Percentiles rank a stretch among this genome's conserved stretches.
Evolutionary conservation across 2,329 filamentous ascomycete species (phyloP).

Genomic region (Aspergillus neotritici): DNA sequence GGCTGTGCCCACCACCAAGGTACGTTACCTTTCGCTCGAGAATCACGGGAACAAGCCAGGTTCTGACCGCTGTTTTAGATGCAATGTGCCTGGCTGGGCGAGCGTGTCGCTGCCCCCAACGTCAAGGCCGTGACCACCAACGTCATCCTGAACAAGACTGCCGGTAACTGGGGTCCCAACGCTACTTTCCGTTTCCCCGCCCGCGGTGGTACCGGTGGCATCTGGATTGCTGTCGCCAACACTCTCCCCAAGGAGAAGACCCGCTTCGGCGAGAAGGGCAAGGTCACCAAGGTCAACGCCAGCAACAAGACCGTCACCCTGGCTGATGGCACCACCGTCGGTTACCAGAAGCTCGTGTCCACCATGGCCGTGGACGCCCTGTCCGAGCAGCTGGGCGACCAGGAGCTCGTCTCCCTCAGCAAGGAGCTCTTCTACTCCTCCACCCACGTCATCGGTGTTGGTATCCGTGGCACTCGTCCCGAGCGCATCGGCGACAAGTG

Average conservation of each 20-base stretch:
- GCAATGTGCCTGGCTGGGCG: slow-evolving; percentile 97
- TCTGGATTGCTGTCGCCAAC: slow-evolving; percentile 96
- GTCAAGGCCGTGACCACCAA: slow-evolving; percentile 91
- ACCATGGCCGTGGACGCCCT: slow-evolving; percentile 95
- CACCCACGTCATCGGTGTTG: slow-evolving; percentile 95
- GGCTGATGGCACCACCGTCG: slow-evolving; percentile 77
- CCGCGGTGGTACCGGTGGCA: slow-evolving; percentile 90
- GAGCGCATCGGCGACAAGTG: slow-evolving; percentile 99
- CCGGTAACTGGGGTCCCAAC: slow-evolving; percentile 97
- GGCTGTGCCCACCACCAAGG: slow-evolving; percentile 96
- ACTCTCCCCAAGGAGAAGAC: slow-evolving; percentile 90
- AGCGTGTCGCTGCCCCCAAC: slow-evolving; percentile 95
- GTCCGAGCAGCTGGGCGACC: slow-evolving; percentile 78
- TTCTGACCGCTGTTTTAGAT: slow-evolving; percentile 59
- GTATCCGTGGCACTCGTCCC: slow-evolving; percentile 82
- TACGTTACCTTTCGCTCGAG: slow-evolving; percentile 39
- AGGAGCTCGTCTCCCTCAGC: slow-evolving; percentile 73
- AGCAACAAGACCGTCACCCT: slow-evolving; percentile 76
- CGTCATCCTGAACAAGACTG: slow-evolving; percentile 91
- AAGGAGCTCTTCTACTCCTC: slow-evolving; percentile 95
- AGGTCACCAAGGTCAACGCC: slow-evolving; percentile 81
- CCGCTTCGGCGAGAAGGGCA: slow-evolving; percentile 76
- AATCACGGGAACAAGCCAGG: slow-evolving; percentile 6
- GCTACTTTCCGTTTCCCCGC: slow-evolving; percentile 98
- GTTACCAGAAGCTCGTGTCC: slow-evolving; percentile 87